Conservation (phyloP, 805 yeast species). For the Danielia oregonensis region DNA sequence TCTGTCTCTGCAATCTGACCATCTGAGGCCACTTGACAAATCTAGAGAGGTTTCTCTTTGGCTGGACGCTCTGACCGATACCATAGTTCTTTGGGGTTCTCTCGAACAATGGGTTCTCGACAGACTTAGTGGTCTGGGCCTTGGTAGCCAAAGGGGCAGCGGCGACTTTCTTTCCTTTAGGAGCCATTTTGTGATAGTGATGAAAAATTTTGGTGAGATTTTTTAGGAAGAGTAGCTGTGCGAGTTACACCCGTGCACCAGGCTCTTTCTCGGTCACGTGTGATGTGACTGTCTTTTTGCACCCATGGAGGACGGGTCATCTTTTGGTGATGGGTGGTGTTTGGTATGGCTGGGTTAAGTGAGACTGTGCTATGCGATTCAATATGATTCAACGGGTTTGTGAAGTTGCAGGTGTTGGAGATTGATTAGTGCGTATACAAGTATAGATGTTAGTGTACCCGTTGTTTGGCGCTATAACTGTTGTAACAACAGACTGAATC, state of each 20-base stretch:
- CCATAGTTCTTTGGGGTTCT: constrained; percentile 91
- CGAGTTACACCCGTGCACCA: neutral
- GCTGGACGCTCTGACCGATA: constrained; percentile 94
- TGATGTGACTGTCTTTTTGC: constrained; percentile 11
- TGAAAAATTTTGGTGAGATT: neutral
- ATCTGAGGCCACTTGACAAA: constrained; percentile 99
- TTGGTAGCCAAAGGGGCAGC: constrained; percentile 96
- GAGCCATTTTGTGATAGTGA: constrained; percentile 29
- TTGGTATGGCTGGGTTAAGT: too few species aligned
- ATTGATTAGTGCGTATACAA: too few species aligned
- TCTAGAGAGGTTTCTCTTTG: constrained; percentile 94
- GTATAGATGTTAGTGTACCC: too few species aligned
- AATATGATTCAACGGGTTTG: too few species aligned
- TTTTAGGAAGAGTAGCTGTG: neutral
- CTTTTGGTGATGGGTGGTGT: neutral
- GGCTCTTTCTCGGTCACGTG: too few species aligned
- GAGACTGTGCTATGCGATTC: too few species aligned
- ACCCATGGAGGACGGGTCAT: neutral
- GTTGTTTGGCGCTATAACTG: too few species aligned
- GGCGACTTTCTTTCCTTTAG: constrained; percentile 77
- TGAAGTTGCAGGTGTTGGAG: too few species aligned
- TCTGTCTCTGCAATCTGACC: constrained; percentile 98
- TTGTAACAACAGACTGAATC: too few species aligned
- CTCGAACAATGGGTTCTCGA: constrained; percentile 47
- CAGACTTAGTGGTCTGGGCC: constrained; percentile 22